Evolutionary conservation across 2,329 filamentous ascomycete genomes (phyloP).

Genomic region (Clarireedia homoeocarpa): DNA sequence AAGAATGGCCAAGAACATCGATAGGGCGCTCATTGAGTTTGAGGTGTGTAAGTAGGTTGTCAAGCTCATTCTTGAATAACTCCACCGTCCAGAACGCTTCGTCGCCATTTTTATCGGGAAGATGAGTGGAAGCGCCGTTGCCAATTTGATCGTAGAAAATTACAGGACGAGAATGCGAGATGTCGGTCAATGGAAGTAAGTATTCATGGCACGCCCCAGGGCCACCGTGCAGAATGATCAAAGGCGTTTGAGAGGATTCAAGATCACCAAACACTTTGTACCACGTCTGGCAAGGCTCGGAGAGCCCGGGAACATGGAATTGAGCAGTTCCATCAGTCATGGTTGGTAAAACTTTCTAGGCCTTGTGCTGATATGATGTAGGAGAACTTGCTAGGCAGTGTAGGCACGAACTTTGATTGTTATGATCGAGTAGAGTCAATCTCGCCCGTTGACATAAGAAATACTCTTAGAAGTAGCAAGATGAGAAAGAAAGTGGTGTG

Average conservation of each 20-base stretch:
- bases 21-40: slow-evolving; percentile 31
- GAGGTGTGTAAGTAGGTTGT: slow-evolving; percentile 38
- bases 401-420: too few species aligned
- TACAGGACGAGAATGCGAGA: slow-evolving; percentile 32
- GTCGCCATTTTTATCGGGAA: slow-evolving; percentile 38
- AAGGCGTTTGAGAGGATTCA: slow-evolving; percentile 15
- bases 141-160: slow-evolving; percentile 50
- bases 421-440: too few species aligned
- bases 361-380: too few species aligned
- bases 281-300: slow-evolving; percentile 1
- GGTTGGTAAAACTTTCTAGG: background rate
- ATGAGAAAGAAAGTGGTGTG: too few species aligned
- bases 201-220: slow-evolving; percentile 40
- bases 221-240: slow-evolving; percentile 38
- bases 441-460: too few species aligned
- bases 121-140: slow-evolving; percentile 39
- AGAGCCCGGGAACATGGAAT: background rate
- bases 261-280: slow-evolving; percentile 3
- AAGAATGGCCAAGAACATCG: slow-evolving; percentile 41
- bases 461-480: too few species aligned
- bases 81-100: slow-evolving; percentile 38
- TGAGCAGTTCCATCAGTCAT: background rate
- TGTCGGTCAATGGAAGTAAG: slow-evolving; percentile 17
- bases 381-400: too few species aligned
- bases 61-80: slow-evolving; percentile 41